Evolutionary conservation across 495 filamentous ascomycete genomes (phyloP).

Genomic region (Aspergillus sclerotioniger): DNA sequence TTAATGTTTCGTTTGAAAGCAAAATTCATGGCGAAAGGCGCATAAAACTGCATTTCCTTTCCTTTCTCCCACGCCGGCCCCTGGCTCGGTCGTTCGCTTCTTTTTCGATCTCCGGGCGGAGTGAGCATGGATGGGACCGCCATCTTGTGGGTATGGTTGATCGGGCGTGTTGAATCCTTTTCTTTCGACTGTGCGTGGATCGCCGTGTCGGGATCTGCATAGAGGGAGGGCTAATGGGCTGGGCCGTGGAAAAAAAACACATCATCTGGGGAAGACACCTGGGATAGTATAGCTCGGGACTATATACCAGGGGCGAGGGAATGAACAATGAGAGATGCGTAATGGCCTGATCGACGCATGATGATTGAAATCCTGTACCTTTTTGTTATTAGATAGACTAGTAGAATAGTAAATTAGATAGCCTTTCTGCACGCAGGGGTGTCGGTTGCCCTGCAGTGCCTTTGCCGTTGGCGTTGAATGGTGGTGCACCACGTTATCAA

Average conservation of each 20-base stretch:
- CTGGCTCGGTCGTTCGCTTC: background rate
- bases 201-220: slow-evolving; percentile 6
- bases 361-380: slow-evolving; percentile 9
- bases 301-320: slow-evolving; percentile 15
- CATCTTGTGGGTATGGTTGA: background rate
- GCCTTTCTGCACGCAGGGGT: background rate
- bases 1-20: slow-evolving; percentile 12
- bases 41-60: slow-evolving; percentile 18
- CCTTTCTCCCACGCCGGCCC: background rate
- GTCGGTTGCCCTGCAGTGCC: too few species aligned
- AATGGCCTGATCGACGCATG: slow-evolving; percentile 12
- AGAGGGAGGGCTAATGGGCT: slow-evolving; percentile 9
- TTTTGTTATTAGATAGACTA: slow-evolving; percentile 17
- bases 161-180: slow-evolving; percentile 9
- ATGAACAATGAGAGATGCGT: slow-evolving; percentile 17
- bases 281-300: slow-evolving; percentile 11
- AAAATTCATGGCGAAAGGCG: slow-evolving; percentile 29
- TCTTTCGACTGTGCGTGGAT: slow-evolving; percentile 3
- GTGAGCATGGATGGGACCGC: background rate
- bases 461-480: too few species aligned
- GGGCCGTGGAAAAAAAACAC: too few species aligned
- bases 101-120: background rate
- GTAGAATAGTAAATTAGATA: slow-evolving; percentile 11
- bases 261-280: too few species aligned
- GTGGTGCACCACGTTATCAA: too few species aligned